These are phyloP conservation scores for Arctium lappa DNA, from an alignment of 129 eudicot genomes.

Conservation along the genomic window DNA sequence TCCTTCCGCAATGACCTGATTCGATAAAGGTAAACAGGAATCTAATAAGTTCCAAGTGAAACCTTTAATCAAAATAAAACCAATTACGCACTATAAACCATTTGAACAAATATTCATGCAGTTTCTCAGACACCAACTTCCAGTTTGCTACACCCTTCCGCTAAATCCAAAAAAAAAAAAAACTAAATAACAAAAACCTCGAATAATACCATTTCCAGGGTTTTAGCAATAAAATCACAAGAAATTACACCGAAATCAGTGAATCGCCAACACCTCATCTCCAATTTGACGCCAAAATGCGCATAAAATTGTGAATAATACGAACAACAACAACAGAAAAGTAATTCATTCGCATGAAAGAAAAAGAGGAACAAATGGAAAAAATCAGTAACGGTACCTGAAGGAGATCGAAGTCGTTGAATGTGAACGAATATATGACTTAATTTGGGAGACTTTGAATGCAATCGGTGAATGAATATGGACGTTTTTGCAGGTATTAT, in stretches of 20 bases:
- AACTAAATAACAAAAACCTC: background rate
- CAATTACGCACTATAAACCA: background rate
- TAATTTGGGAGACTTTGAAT: background rate
- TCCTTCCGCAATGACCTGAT: background rate
- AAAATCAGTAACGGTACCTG: slow-evolving; percentile 10
- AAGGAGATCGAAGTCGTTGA: background rate
- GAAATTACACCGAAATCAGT: background rate
- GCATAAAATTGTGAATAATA: background rate
- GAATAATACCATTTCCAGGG: background rate
- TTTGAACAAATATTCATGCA: background rate
- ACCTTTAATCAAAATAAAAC: background rate
- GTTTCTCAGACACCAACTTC: background rate
- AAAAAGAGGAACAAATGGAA: background rate
- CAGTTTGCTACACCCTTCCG: background rate
- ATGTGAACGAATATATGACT: background rate
- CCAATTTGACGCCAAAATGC: background rate
- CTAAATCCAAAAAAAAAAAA: background rate
- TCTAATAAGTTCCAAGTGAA: background rate
- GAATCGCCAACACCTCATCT: background rate
- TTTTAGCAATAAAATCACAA: background rate
- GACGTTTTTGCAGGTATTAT: slow-evolving; percentile 28
- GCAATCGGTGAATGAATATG: slow-evolving; percentile 35
- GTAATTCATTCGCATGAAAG: background rate
- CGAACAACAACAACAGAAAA: background rate
- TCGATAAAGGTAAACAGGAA: background rate